A percentile compares a stretch with the other conserved stretches of the same genome.
phyloP scores from a whole-genome alignment of 495 filamentous ascomycete species.

The Jackrogersella multiformis region DNA sequence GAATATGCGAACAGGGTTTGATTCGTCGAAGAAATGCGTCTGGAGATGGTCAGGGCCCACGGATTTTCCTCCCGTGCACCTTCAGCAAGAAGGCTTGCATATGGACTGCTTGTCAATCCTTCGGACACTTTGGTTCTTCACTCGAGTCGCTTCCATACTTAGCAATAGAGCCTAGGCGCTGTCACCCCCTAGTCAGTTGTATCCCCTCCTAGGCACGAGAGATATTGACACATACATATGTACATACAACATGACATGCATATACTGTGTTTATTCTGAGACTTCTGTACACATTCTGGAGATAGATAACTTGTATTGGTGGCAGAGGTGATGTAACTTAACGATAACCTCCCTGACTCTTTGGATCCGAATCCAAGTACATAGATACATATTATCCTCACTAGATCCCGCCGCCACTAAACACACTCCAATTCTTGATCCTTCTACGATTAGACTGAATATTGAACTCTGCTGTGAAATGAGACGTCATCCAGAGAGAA shows the following conservation, averaged over 20 bases:
- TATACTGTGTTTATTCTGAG: background rate
- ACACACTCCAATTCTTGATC: background rate
- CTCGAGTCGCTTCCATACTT: background rate
- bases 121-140: conserved; percentile 3
- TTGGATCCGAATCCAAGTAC: background rate
- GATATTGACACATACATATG: background rate
- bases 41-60: conserved; percentile 2
- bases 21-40: conserved; percentile 4
- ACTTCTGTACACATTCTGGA: background rate
- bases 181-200: conserved; percentile 2
- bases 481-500: background rate
- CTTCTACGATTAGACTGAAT: background rate
- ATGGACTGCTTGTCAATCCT: conserved; percentile 4
- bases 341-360: no score
- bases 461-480: background rate
- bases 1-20: background rate
- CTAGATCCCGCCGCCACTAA: background rate
- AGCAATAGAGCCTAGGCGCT: conserved; percentile 1
- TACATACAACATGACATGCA: background rate
- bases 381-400: no score
- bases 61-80: background rate
- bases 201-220: background rate
- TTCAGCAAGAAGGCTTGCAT: conserved; percentile 19
- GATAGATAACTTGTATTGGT: background rate
- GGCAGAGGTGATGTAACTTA: background rate